Base-by-base conservation (phyloP, 805 yeast genomes). In the Starmerella kuoi region DNA sequence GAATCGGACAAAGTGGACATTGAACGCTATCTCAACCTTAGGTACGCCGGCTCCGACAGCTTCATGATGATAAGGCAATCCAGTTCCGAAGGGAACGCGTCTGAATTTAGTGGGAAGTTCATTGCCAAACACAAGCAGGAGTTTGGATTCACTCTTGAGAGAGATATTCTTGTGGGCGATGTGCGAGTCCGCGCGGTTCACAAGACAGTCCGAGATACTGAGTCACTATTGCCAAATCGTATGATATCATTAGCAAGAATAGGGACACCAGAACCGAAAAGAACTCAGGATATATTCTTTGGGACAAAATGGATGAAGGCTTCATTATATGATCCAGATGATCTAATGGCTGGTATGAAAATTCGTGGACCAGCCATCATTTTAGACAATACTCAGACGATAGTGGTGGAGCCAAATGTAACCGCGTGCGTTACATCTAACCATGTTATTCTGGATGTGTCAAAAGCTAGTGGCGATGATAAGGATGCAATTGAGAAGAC, bases 21-120 rank as follows among this genome's bases (percentile, higher is more conserved):
- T 41, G 93, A 85, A 54, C 71, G 72, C 34, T 82, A 71, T 51
- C 62, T 86, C 48, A 86, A 86, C 56, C 64, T 86, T 68, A 70
- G 93, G 55, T 87, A 82, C 56, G 74, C 74, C 48, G 95, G 95
- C 7, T 79, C 94, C n/a, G 95, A 87, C 55, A 80, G 95, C 2
- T 77, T 80, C 31, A 62, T 87, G 48, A 79, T 86, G 81, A 74
- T 81, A n/a, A 28, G 35, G 4, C 46, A 42, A 26, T 37, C 27
- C 12, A 21, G 23, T 11, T 9, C 21, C 7, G 39, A 18, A 3
- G 34, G 31, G n/a, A n/a, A 15, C 8, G 35, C 35, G 11, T 8
- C 35, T 18, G 7, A 12, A 3, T 53, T 46, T 24, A 39, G 58
- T 45, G 62, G 65, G 22, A 65, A 66, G 37, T 82, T 79, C 57